Base-by-base conservation (phyloP, 805 yeast species). In the Zygotorulaspora florentina region DNA sequence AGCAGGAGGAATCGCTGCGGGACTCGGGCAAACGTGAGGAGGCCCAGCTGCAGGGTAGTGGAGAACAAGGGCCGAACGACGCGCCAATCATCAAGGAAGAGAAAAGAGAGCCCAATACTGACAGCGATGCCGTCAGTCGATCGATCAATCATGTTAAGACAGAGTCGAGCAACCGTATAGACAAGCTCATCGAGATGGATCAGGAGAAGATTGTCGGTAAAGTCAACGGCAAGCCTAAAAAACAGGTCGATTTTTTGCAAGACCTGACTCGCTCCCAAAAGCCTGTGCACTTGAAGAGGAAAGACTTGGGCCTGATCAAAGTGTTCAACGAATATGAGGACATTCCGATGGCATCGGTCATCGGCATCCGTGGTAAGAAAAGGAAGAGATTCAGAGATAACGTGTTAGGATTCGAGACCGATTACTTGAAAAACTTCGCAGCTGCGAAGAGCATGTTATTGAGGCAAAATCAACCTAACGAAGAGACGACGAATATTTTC, bases 301-400 rank as follows among this genome's bases (percentile, higher is more conserved):
- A 53, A 23, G 67, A 61, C 40, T 40, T 62, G n/a, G 68, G 68
- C 1, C 48, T 65, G 17, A 42, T 63, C 29, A 64, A 60, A 29
- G 47, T 65, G 33, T 66, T 65, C 47, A 55, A 61, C 46, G 67
- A 65, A 45, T 62, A 51, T 37, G 70, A 65, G 35, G 67, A 65
- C 42, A 59, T 65, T 13, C 56, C 67, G 8, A 54, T 63, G 55
- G 68, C 69, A 2, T 61, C 64, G 5, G 61, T 63, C 3, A 55
- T 64, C 17, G 70, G 70, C n/a, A 58, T 64, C 18, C 60, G 69
- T 34, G 68, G 68, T 35, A 64, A 65, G 48, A 66, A 63, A 45
- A 55, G 68, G 28, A 62, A 58, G 56, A 63, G 57, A 51, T 64
- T 53, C 48, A 56, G 50, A 16, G 69, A 66, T 39, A 54, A 56